phyloP scores from a whole-genome alignment of 306 rosid species.

The Vachellia pachyceras region DNA sequence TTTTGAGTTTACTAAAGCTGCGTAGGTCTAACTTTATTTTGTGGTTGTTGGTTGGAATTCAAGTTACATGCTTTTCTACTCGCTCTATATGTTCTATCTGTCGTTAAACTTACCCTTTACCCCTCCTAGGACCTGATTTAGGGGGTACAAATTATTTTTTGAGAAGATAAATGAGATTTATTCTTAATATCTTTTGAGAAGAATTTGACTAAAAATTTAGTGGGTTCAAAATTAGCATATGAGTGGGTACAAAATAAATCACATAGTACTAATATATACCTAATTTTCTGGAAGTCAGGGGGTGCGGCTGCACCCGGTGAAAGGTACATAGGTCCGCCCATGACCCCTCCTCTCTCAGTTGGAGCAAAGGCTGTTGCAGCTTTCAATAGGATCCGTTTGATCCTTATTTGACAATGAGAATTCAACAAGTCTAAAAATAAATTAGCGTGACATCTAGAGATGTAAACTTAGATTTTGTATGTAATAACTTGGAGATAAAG shows the following conservation, averaged over 20 bases:
- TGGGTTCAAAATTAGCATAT: too few relatives aligned
- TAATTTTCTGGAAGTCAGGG: too few relatives aligned
- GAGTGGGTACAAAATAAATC: too few relatives aligned
- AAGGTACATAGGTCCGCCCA: too few relatives aligned
- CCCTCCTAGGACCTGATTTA: too few relatives aligned
- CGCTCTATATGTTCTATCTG: background rate
- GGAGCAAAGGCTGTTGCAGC: background rate
- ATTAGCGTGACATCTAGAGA: background rate
- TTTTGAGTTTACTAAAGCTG: background rate
- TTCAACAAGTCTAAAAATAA: background rate
- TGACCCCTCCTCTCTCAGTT: background rate
- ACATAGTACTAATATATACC: too few relatives aligned
- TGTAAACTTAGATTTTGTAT: constrained; percentile 7
- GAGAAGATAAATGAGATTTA: too few relatives aligned
- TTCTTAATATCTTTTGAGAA: too few relatives aligned
- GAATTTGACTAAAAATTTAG: too few relatives aligned
- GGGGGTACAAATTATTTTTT: too few relatives aligned
- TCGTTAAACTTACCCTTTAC: background rate
- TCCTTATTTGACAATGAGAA: background rate
- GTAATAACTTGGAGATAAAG: background rate
- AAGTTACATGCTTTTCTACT: background rate
- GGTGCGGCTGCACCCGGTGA: too few relatives aligned
- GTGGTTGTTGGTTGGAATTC: background rate
- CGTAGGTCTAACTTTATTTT: background rate
- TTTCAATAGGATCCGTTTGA: background rate